Percentiles rank a stretch among this genome's conserved stretches.
Evolutionary conservation across 2,329 filamentous ascomycete species (phyloP).

Genomic region (Exophiala aquamarina): DNA sequence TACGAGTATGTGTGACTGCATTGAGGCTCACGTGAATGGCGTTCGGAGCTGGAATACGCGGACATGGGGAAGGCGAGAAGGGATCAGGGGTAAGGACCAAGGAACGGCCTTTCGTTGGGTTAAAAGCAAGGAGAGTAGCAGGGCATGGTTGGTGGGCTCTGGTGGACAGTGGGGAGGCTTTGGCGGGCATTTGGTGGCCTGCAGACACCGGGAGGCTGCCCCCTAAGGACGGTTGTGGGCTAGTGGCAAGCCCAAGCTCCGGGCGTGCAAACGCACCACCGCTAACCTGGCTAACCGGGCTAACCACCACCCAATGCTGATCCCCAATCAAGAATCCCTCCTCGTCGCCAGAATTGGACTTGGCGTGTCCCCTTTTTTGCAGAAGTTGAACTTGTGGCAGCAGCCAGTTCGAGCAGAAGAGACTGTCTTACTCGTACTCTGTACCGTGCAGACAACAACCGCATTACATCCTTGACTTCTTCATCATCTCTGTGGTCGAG

Average conservation of each 20-base stretch:
- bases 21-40: conserved; percentile 6
- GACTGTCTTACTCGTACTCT: no score
- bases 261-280: no score
- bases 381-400: no score
- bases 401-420: no score
- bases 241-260: background rate
- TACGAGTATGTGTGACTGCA: background rate
- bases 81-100: conserved; percentile 19
- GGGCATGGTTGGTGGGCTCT: no score
- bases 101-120: background rate
- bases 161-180: no score
- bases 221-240: background rate
- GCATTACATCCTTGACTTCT: background rate
- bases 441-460: background rate
- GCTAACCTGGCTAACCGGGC: no score
- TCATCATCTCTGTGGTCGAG: conserved; percentile 8
- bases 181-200: background rate
- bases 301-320: conserved; percentile 3
- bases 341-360: conserved; percentile 10
- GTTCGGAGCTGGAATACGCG: background rate
- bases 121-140: no score
- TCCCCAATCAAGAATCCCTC: conserved; percentile 16
- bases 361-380: conserved; percentile 22
- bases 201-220: background rate
- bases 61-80: conserved; percentile 12